Base-by-base conservation (phyloP, 176 grass and related monocot species). In the Coix lacrymajobi region DNA sequence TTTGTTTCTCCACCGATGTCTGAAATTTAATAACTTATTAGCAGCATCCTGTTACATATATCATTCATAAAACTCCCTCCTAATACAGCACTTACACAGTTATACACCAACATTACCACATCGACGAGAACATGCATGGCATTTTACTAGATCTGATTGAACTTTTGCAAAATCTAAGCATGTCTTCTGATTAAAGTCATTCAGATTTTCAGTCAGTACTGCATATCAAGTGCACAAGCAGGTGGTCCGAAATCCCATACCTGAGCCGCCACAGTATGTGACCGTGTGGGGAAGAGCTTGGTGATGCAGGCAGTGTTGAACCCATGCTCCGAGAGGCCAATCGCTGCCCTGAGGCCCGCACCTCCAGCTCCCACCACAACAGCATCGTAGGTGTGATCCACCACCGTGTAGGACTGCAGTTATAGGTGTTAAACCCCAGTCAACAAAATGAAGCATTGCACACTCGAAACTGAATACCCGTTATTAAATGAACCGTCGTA, bases 221-320 rank as follows among this genome's bases (percentile, higher is more conserved):
- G 29, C 28, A 63, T 8, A 52, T 31, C 61, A 63, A 63, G 28
- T 64, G 29, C 62, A 3, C 2, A 37, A 33, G 41, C 41, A 44
- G 41, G 11, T 10, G 19, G 6, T 24, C 66, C 10, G 4, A 24
- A 41, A 7, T 41, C 13, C 11, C 1, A 49, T 22, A 94, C 95
- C 92, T 97, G 95, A 30, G 95, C 95, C 1, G 95, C 95, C 25
- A 94, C 95, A 0, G 92, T 93, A 62, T 94, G 95, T 7, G 95
- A 98, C 33, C 95, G 92, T 48, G 95, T 98, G 38, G 95, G 95
- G 81, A 98, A 98, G 80, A 98, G 92, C 88, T 98, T 98, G 84
- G 95, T 98, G 74, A 98, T 91, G 88, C 95, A 98, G 30, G 95
- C 95, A 8, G 95, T 94, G 82, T 98, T 98, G 82, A 98, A 98